Base-by-base conservation (phyloP, 495 filamentous ascomycete species). In the Penicillium robsamsonii region DNA sequence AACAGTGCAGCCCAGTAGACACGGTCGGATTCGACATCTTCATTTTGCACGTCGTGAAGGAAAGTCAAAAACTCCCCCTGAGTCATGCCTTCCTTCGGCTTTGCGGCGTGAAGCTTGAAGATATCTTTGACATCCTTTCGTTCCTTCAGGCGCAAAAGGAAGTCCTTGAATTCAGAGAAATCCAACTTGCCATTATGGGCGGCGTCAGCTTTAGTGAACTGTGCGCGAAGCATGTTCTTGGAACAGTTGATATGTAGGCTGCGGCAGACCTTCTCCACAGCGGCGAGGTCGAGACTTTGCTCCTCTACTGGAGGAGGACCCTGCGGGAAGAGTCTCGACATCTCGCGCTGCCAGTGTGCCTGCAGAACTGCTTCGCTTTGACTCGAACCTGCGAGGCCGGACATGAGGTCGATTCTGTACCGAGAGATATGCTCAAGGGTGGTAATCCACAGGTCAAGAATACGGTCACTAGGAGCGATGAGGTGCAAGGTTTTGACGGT, bases 211-310 rank as follows among this genome's bases (percentile, higher is more conserved):
- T 82, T 80, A 41, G 81, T 73, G 61, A 97, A 96, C 51, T 87
- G 88, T n/a, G 81, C 80, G 35, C 79, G 83, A 22, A 97, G 78
- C 62, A 88, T 83, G 40, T 84, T 81, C 37, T 84, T 80, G 13
- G 90, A 88, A 70, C 87, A 90, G 66, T 96, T 88, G 63, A 98
- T 95, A 64, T 97, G 90, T 43, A 97, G 76, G 57, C 84, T 88
- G 59, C 86, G 88, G 71, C 93, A 97, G 10, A 97, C 79, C 41
- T 85, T 84, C 64, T 90, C 87, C 25, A 97, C 84, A 4, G 87
- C 88, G 29, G 76, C 76, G 44, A 94, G 82, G 50, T 91, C 87
- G 35, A 97, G 84, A 47, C 75, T 79, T 60, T 90, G 88, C 4
- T 85, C 84, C 43, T 85, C 84, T 0, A 81, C 76, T 2, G 75